Base-by-base conservation (phyloP, 1,284 basidiomycete genomes). In the Ganoderma lingzhi region DNA sequence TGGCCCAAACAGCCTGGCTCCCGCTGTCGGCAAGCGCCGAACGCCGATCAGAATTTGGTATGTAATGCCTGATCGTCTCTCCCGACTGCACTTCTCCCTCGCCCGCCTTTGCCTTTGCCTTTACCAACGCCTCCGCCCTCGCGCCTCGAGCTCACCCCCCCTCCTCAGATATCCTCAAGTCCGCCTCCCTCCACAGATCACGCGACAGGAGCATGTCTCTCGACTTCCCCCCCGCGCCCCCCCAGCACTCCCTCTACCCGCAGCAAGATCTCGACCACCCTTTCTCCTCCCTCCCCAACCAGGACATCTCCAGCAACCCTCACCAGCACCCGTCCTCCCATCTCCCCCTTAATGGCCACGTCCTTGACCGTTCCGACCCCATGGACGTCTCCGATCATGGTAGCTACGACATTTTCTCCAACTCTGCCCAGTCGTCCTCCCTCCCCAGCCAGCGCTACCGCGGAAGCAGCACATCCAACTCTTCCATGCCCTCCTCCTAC, bases 381-480 rank as follows among this genome's bases (percentile, higher is more conserved):
- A 74, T 78, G 71, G 79, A 79, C 74, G 74, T 80, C 70, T 65
- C 68, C 79, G 77, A 83, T 69, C 84, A 84, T 71, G 39, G 65
- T 58, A 80, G 80, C 74, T 91, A 91, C 80, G 87, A 90, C 78
- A 80, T 92, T 66, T 91, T 92, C 79, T 83, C 85, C 69, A 83
- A 82, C 75, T 81, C 84, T 45, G 76, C 80, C 64, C 76, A 76
- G 51, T 61, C 59, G 45, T 61, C 59, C 58, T 59, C 58, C n/a
- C 30, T 56, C 55, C 72, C 75, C 39, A 78, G 74, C 76, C 84
- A 86, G 70, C 83, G 90, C 74, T 91, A 91, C 81, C 87, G 90
- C 70, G 83, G 87, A 62, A 90, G 89, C 81, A 88, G 87, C 59
- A 88, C 90, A 61, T 90, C 90, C 0, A 88, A 89, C 28, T 89